Evolutionary conservation across 2,329 filamentous ascomycete genomes (phyloP), one percentile per base, ranked within the genome.

Genomic region (Lachnellula occidentalis): DNA sequence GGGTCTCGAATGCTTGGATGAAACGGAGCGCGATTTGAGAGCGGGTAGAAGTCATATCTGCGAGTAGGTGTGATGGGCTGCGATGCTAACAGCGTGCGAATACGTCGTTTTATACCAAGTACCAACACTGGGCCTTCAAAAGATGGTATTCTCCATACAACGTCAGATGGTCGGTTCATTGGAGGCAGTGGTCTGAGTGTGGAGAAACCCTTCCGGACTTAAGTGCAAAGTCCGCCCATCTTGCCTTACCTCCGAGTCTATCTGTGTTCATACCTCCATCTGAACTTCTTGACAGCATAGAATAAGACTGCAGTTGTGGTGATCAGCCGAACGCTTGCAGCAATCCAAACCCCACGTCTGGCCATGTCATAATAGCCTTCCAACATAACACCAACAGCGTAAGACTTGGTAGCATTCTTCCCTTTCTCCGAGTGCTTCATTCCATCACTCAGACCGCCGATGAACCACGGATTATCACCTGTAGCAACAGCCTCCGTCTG

Each of bases 331-430:
- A 62, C 24, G 34, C 50, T 50, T 24, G 61, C 61, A 17, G 64
- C 59, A 48, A 66, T 61, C 61, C 63, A 66, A 37, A 66, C 60
- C 7, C 64, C 66, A 15, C 45, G 56, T 55, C 64, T 62, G 34
- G 60, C 61, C 54, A 62, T 58, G 51, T 66, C 66, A 51, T 68
- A 68, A 51, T 68, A 68, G 7, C 66, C 66, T 6, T 68, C 66
- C n/a, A 68, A 49, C 62, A 67, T 63, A 27, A 65, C 52, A 1
- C 66, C 66, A 17, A 66, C 63, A 4, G 63, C 65, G 56, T 67
- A 62, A 8, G 60, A 54, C 45, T 54, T 54, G 11, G 43, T 57
- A 4, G 51, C 42, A 48, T 66, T 64, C 34, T 56, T 62, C 1
- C 59, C 58, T 31, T 55, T 57, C 9, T 37, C 47, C 15, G 45